A percentile compares a stretch with the other conserved stretches of the same genome.
These are phyloP conservation scores for Dactylellina cionopaga DNA, from an alignment of 2,329 filamentous ascomycete genomes.

Conservation along the genomic window DNA sequence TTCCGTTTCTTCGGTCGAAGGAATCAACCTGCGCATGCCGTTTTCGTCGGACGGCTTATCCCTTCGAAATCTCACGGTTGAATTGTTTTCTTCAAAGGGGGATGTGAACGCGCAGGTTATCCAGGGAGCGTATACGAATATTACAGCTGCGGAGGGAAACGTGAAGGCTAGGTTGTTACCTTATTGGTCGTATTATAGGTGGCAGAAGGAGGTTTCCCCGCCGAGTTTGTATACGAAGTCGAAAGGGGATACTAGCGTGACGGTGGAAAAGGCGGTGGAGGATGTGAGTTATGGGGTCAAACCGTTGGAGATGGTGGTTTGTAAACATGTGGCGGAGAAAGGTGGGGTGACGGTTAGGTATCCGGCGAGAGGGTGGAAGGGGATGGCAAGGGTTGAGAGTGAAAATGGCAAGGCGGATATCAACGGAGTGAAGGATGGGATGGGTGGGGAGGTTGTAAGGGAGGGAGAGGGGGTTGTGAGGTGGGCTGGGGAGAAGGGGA, in stretches of 20 bases:
- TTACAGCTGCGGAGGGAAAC: slow-evolving; percentile 1
- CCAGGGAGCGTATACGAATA: not conserved
- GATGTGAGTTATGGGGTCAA: not conserved
- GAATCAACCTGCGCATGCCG: not conserved
- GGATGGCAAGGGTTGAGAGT: slow-evolving; percentile 14
- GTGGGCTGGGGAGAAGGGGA: slow-evolving; percentile 1
- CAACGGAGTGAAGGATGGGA: not conserved
- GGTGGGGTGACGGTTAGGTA: slow-evolving; percentile 4
- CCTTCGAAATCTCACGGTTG: not conserved
- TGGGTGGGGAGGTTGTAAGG: slow-evolving; percentile 3
- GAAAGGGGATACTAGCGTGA: not conserved
- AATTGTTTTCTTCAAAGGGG: not conserved
- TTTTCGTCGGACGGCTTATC: not conserved
- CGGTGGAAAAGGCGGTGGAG: not conserved
- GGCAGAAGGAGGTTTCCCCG: not conserved
- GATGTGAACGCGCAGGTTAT: not conserved
- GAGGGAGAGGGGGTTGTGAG: slow-evolving; percentile 6
- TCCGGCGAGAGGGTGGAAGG: slow-evolving; percentile 10
- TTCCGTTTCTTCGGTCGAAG: not conserved
- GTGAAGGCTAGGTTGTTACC: not conserved
- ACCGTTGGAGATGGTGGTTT: not conserved
- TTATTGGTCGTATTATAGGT: not conserved
- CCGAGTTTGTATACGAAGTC: not conserved
- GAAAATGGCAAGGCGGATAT: not conserved
- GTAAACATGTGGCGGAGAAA: not conserved